Base-by-base conservation (phyloP, 371 early-diverging fungal species). In the Saksenaea oblongispora region DNA sequence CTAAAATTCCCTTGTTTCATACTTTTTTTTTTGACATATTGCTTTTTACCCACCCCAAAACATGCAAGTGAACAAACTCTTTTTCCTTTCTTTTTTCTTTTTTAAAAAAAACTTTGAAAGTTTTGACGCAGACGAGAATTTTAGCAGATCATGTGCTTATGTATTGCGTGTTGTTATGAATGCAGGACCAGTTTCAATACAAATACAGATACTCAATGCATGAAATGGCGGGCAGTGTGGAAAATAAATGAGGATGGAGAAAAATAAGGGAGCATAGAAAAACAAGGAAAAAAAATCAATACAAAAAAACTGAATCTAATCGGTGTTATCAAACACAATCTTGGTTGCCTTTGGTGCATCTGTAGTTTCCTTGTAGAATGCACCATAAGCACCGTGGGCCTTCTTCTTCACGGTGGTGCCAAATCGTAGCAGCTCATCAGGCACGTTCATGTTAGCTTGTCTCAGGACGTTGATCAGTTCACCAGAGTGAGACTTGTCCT, bases 401-500 rank as follows among this genome's bases (percentile, higher is more conserved):
- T 97, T 98, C 89, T 94, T 95, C 84, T 96, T 98, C 70, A 95
- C 95, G 10, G 95, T 94, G 34, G 93, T 93, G 42, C 97, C 97
- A 78, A 95, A 96, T 82, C 93, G 94, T 68, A 93, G 75, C 54
- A 97, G 80, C 54, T 88, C 91, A 13, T 91, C 90, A 5, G 98
- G 98, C 13, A 98, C 94, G 18, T 74, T 61, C 84, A 93, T 93
- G 42, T 91, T 89, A 10, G 97, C 96, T 65, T 94, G 84, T 69
- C 89, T 93, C 61, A 98, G 84, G 5, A 97, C 92, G 69, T 97
- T 97, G 71, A 95, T 89, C 64, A 98, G 76, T 58, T 87, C 86
- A 47, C 95, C 94, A 37, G 93, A 89, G 58, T 95, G 94, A 18
- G 90, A 73, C 80, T 98, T 95, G 76, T 99, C 99, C 59, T 93